Percentiles rank a stretch among this genome's conserved stretches.
phyloP scores from a whole-genome alignment of 2,329 filamentous ascomycete genomes.

The Coleophoma cylindrospora region DNA sequence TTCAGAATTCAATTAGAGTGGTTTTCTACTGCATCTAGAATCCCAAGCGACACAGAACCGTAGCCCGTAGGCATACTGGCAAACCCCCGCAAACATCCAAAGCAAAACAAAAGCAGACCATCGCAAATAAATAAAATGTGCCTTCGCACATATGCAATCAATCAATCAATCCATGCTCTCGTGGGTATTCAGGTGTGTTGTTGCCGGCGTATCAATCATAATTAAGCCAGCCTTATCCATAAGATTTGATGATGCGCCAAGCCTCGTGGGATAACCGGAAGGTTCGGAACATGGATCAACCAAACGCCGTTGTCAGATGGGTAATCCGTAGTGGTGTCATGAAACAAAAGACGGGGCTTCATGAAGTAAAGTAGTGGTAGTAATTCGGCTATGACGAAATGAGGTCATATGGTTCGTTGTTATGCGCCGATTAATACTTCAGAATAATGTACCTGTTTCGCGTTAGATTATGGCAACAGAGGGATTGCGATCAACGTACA shows the following conservation, averaged over 20 bases:
- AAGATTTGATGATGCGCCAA: background rate
- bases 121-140: background rate
- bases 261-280: background rate
- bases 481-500: constrained; percentile 48
- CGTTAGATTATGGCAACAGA: constrained; percentile 7
- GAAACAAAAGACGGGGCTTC: background rate
- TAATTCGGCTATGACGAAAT: no score
- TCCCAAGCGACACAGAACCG: constrained; percentile 5
- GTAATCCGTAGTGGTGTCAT: background rate
- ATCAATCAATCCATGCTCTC: background rate
- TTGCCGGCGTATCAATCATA: no score
- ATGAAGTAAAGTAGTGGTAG: background rate
- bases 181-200: background rate
- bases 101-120: background rate
- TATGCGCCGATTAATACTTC: constrained; percentile 60
- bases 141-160: background rate
- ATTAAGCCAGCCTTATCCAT: background rate
- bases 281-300: constrained; percentile 1
- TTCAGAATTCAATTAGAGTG: constrained; percentile 7
- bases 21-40: constrained; percentile 4
- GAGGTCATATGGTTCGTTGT: background rate
- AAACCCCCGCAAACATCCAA: constrained; percentile 1
- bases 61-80: constrained; percentile 18
- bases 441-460: constrained; percentile 71
- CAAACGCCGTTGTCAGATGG: background rate